Evolutionary conservation across 129 eudicot species (phyloP).

Genomic region (Helianthus annuus): HanXRQr2.0-SUNRISE NC_035439.2:118678509-118679008

Average conservation of each 20-base stretch:
- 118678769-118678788: no score
- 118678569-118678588: slow-evolving; percentile 10
- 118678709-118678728: no score
- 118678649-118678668: neutral
- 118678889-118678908: neutral
- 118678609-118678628: slow-evolving; percentile 14
- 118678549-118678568: slow-evolving; percentile 32
- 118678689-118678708: neutral
- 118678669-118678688: neutral
- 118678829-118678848: neutral
- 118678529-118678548: slow-evolving; percentile 26
- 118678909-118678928: neutral
- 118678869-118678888: neutral
- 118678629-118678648: neutral
- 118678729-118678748: no score
- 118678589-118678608: neutral
- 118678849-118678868: neutral
- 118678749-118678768: no score
- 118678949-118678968: neutral
- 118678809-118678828: no score
- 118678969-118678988: neutral
- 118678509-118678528: slow-evolving; percentile 27
- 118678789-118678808: no score
- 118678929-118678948: neutral
- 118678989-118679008: neutral